Conservation (phyloP, 352 stramenopile species). For the Phytopythium ostracodes region DNA sequence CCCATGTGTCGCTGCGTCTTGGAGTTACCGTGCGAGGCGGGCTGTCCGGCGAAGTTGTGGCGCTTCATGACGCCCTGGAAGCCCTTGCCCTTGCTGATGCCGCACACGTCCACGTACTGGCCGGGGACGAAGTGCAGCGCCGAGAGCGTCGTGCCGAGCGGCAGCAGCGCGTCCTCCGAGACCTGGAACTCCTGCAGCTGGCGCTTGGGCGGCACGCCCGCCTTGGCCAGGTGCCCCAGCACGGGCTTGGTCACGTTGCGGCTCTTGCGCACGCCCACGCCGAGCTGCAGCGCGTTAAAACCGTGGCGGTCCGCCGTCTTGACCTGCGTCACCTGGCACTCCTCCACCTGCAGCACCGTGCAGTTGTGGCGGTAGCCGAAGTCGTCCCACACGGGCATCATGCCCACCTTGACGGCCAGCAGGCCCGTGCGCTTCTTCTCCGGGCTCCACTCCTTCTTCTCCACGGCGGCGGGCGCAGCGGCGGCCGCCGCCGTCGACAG, state of each 20-base stretch:
- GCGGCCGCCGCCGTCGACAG: slow-evolving; percentile 19
- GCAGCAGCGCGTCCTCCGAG: slow-evolving; percentile 86
- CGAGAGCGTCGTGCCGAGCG: slow-evolving; percentile 90
- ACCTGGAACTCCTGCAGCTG: slow-evolving; percentile 95
- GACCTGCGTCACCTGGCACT: slow-evolving; percentile 94
- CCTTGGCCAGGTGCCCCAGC: slow-evolving; percentile 90
- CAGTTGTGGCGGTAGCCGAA: slow-evolving; percentile 96
- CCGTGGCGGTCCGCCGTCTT: slow-evolving; percentile 94
- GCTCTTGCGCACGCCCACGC: too few species aligned
- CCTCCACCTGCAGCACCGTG: slow-evolving; percentile 91
- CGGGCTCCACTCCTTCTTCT: slow-evolving; percentile 43
- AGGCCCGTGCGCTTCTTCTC: slow-evolving; percentile 88
- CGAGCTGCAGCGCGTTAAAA: slow-evolving; percentile 93
- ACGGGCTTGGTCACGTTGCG: slow-evolving; percentile 95
- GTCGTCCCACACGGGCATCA: slow-evolving; percentile 98
- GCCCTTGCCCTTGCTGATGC: slow-evolving; percentile 90
- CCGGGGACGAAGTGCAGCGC: slow-evolving; percentile 97
- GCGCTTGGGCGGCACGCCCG: slow-evolving; percentile 90
- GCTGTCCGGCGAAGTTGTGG: slow-evolving; percentile 96
- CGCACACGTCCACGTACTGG: slow-evolving; percentile 97
- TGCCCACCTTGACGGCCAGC: slow-evolving; percentile 97
- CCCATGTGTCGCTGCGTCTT: slow-evolving; percentile 96
- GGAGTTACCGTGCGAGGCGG: slow-evolving; percentile 97
- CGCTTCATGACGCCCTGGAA: slow-evolving; percentile 98
- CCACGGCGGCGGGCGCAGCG: slow-evolving; percentile 7